A percentile compares a stretch with the other conserved stretches of the same genome.
These are phyloP conservation scores for Paramarasmius palmivorus DNA, from an alignment of 1,284 basidiomycete species.

Conservation along the genomic window DNA sequence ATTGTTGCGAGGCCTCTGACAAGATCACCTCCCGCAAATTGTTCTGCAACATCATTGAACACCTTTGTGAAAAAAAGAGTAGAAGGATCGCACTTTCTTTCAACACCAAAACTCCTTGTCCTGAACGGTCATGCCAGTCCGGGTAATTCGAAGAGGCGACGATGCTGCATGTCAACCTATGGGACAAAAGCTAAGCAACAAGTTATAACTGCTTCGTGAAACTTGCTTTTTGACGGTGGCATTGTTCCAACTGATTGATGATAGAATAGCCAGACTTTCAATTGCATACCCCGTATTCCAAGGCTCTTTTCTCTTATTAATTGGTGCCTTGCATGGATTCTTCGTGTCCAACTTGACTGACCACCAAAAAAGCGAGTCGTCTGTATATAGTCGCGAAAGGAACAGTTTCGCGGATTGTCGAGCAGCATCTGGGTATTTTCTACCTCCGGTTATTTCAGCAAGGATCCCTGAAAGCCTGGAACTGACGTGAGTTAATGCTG, in stretches of 20 bases:
- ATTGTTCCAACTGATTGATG: neutral
- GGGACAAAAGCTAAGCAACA: too few relatives aligned
- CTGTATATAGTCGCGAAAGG: neutral
- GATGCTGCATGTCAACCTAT: too few relatives aligned
- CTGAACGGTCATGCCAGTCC: too few relatives aligned
- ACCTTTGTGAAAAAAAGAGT: too few relatives aligned
- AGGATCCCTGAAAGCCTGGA: slow-evolving; percentile 11
- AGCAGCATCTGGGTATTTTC: slow-evolving; percentile 5
- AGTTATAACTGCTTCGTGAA: neutral
- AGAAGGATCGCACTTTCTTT: too few relatives aligned
- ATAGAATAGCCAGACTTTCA: slow-evolving; percentile 10
- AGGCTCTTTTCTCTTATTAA: neutral
- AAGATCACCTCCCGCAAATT: too few relatives aligned
- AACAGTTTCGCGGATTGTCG: slow-evolving; percentile 6
- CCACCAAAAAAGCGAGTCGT: neutral
- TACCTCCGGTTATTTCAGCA: slow-evolving; percentile 2
- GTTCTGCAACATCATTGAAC: too few relatives aligned
- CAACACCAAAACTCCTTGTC: too few relatives aligned
- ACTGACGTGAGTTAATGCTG: too few relatives aligned
- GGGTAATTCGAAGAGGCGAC: too few relatives aligned
- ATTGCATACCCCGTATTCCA: slow-evolving; percentile 11
- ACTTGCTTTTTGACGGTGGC: neutral
- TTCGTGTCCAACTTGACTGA: neutral
- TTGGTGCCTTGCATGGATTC: neutral
- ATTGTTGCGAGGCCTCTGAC: too few relatives aligned